Base-by-base conservation (phyloP, 306 rosid genomes). In the Cucumis melo region DNA sequence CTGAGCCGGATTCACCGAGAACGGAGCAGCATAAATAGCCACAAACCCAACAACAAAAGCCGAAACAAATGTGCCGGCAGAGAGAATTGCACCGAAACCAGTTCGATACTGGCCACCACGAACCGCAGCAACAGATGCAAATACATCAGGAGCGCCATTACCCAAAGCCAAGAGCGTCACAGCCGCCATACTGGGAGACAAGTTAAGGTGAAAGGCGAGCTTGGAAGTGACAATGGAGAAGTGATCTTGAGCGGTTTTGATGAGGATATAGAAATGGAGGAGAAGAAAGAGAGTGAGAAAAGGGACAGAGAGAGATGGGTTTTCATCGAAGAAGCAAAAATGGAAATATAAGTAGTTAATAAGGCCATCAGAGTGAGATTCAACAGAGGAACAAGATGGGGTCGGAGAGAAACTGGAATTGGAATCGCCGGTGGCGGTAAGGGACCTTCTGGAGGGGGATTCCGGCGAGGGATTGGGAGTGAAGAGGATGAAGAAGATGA, bases 11-110 rank as follows among this genome's bases (percentile, higher is more conserved):
- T 87, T 81, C 46, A 94, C 86, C 14, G 88, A 21, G 42, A 94
- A 94, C 17, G 98, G 98, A 0, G 95, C 96, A 2, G 97, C 89
- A 81, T 94, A 85, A 78, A 94, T 90, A 34, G 97, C 91, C 10
- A 94, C 97, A 57, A 94, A 91, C 10, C 97, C 98, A 12, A 94
- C 97, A 5, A 94, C 97, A 23, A 94, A 86, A 0, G 98, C 97
- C 0, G 95, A 94, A 53, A 94, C 98, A 63, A 91, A 94, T 0
- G 98, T 81, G 0, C 98, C 98, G 32, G 98, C 97, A 10, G 97
- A 94, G 70, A 91, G 96, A 3, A 94, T 94, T 0, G 97, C 96
- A 23, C 91, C 95, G 78, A 94, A 81, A 12, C 97, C 98, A n/a
- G 98, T 90, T 29, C 95, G 87, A 78, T 85, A 86, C 0, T 91